These are phyloP conservation scores for Carex myosuroides DNA, from an alignment of 176 grass and related monocot genomes.

Conservation along the genomic window DNA sequence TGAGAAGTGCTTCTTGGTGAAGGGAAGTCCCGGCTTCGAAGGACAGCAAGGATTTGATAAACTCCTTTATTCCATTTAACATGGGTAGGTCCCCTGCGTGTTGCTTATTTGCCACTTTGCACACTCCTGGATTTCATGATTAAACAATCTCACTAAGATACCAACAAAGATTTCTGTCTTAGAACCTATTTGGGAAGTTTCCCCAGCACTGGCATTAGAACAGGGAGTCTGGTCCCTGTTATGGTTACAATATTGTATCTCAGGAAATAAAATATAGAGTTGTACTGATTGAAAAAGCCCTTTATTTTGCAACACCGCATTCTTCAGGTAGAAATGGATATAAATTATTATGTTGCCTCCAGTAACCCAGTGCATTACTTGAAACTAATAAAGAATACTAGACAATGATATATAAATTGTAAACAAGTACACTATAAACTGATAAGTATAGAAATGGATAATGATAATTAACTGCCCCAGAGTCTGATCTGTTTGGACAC, in stretches of 20 bases:
- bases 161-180: constrained; percentile 15
- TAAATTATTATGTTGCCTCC: background rate
- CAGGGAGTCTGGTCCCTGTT: background rate
- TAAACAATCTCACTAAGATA: constrained; percentile 20
- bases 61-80: constrained; percentile 98
- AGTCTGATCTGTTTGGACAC: background rate
- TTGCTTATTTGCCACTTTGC: constrained; percentile 76
- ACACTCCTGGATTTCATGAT: constrained; percentile 50
- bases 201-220: constrained; percentile 20
- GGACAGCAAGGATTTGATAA: constrained; percentile 91
- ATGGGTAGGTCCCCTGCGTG: constrained; percentile 90
- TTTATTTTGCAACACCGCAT: background rate
- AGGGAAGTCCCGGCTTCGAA: constrained; percentile 59
- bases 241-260: background rate
- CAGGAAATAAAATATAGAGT: constrained; percentile 34
- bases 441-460: background rate
- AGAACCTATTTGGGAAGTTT: constrained; percentile 3
- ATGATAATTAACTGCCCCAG: background rate
- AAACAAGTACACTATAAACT: background rate
- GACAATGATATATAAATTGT: background rate
- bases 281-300: constrained; percentile 22
- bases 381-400: background rate
- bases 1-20: constrained; percentile 74
- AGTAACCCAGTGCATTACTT: background rate
- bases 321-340: constrained; percentile 23